Percentiles rank a stretch among this genome's conserved stretches.
phyloP scores from a whole-genome alignment of 1,284 basidiomycete species.

The Ustilago hordei region DNA sequence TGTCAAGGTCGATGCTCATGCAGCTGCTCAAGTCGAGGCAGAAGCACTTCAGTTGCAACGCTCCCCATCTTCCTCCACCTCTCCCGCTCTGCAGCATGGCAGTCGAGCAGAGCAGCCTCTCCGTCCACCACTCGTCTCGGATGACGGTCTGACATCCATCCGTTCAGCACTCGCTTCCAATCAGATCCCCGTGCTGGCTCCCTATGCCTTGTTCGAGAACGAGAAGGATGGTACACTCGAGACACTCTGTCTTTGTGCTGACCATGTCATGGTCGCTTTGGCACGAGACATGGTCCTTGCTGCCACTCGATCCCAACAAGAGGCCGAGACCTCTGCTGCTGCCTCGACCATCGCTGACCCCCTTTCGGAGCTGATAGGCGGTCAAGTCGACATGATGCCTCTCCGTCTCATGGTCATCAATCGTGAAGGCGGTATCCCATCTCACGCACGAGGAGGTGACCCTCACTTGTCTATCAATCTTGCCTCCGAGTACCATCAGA shows the following conservation, averaged over 20 bases:
- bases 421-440: conserved; percentile 94
- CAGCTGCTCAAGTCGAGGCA: conserved; percentile 36
- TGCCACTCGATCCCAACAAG: conserved; percentile 28
- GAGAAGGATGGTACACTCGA: conserved; percentile 72
- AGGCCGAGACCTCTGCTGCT: not conserved
- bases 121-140: conserved; percentile 72
- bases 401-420: conserved; percentile 97
- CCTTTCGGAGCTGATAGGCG: conserved; percentile 23
- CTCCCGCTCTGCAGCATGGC: conserved; percentile 32
- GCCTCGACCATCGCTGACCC: conserved; percentile 16
- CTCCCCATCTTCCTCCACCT: conserved; percentile 21
- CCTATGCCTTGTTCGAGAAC: conserved; percentile 90
- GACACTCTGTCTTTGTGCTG: conserved; percentile 85
- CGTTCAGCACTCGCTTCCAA: conserved; percentile 88
- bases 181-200: conserved; percentile 96
- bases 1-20: conserved; percentile 53
- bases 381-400: conserved; percentile 72
- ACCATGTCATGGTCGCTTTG: conserved; percentile 89
- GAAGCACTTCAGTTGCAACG: conserved; percentile 29
- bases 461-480: conserved; percentile 98
- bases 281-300: conserved; percentile 82
- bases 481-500: conserved; percentile 86
- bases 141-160: conserved; percentile 82
- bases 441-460: conserved; percentile 91
- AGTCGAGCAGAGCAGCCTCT: conserved; percentile 37